Evolutionary conservation across 2,329 filamentous ascomycete genomes (phyloP), one percentile per base, ranked within the genome.

Genomic region (Coniochaeta sp.): DNA sequence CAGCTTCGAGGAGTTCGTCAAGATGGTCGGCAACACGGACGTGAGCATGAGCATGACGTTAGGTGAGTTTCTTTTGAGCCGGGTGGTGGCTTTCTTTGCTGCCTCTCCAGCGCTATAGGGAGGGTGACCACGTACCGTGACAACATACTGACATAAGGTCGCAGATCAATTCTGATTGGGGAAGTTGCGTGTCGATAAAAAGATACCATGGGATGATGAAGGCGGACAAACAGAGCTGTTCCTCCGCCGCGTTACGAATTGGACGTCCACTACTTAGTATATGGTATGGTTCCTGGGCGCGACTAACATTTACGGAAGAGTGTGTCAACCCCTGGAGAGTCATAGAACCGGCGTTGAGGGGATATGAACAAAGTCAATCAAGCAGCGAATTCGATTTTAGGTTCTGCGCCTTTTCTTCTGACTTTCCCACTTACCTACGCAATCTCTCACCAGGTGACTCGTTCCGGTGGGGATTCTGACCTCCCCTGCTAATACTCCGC

Each of bases 1-100:
- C 70, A 96, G 90, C 76, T 99, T 99, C 64, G 91, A 97, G 72
- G 94, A 99, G 78, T 99, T 99, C 68, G 92, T 85, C 55, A 90
- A 94, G 75, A 97, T 99, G 92, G 94, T 99, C 49, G 92, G 96
- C 79, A 95, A 87, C 68, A 97, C 92, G 52, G 83, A 87, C 63
- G 79, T 87, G 60, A 85, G 81, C 73, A 84, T 85, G 79, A 86
- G 82, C 73, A 86, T 87, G 83, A 87, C 83, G 60, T 73, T 87
- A 64, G 82, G 83, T 84, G 65, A 70, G 77, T 76, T 55, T 6
- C 8, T 6, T 14, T 14, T 14, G 3, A 28, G 6, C 9, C 4
- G 22, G 5, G 13, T 12, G 42, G 16, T 38, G 18, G 18, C 18
- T 38, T 16, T 18, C 33, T 22, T 22, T 12, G n/a, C n/a, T n/a